Base-by-base conservation (phyloP, 495 filamentous ascomycete genomes). In the Penicillium bialowiezense region DNA sequence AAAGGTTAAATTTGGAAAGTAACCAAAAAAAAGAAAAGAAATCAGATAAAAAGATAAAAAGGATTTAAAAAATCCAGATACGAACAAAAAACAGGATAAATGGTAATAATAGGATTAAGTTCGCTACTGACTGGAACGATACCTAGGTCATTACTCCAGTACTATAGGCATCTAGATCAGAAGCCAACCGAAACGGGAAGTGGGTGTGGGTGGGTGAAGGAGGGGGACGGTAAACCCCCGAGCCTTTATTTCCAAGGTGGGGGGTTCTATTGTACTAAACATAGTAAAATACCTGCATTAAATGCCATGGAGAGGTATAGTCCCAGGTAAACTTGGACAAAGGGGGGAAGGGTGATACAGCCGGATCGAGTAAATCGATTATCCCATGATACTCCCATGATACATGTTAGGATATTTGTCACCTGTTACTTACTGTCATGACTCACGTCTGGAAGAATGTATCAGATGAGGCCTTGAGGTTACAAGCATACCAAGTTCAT, bases 361-460 rank as follows among this genome's bases (percentile, higher is more conserved):
- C 58, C 61, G 55, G 55, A 64, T 62, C 31, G 21, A 54, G 56
- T 57, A 51, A 54, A 48, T 55, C 46, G 44, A 45, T 26, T 26
- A 26, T 26, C 23, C 23, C 23, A 26, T 37, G 28, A 19, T 48
- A 17, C 59, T 62, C 60, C 60, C 60, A 63, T 63, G 60, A 61
- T 63, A 44, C 60, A 38, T 32, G 39, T 45, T 40, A 17, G 28
- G 44, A 41, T 62, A 56, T 72, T 68, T 72, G 67, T 72, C 69
- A 69, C 67, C 65, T 69, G 67, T 67, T 51, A 57, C 58, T 32
- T 4, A 50, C 44, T 40, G 57, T 59, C 63, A 72, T 70, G 69
- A 72, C 65, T 70, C 69, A 67, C 51, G 48, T 38, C 3, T 28
- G 34, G 17, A 59, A 53, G 67, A 67, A 72, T 70, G 68, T 70